phyloP scores from a whole-genome alignment of 2,329 filamentous ascomycete genomes.

The Fusarium foetens region DNA sequence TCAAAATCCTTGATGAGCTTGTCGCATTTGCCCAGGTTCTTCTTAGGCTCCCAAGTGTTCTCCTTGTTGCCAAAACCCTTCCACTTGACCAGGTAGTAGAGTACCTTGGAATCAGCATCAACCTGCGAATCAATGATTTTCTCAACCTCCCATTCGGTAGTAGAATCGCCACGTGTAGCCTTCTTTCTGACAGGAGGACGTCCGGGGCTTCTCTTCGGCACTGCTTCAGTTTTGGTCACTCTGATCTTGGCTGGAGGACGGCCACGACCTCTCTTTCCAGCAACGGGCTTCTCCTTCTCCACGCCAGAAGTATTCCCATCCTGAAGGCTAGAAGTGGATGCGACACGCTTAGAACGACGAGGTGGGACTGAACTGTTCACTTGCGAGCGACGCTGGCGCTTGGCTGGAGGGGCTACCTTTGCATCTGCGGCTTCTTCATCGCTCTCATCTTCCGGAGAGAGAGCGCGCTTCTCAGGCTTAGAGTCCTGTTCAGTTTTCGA shows the following conservation, averaged over 20 bases:
- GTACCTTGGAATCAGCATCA: constrained; percentile 50
- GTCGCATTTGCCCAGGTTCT: constrained; percentile 55
- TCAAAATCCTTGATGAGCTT: constrained; percentile 53
- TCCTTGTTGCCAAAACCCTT: constrained; percentile 55
- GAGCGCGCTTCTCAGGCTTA: neutral
- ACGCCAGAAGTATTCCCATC: neutral
- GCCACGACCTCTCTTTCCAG: constrained; percentile 12
- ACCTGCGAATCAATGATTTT: constrained; percentile 55
- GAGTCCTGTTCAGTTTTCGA: neutral
- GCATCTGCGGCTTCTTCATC: neutral
- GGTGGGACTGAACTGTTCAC: neutral
- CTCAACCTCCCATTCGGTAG: constrained; percentile 60
- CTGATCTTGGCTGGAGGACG: constrained; percentile 26
- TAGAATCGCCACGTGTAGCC: constrained; percentile 18
- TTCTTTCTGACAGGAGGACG: constrained; percentile 20
- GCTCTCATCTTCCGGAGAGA: neutral
- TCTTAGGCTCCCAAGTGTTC: constrained; percentile 65
- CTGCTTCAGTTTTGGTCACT: neutral
- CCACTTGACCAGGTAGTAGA: constrained; percentile 65
- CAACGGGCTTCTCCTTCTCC: neutral
- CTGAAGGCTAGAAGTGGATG: neutral
- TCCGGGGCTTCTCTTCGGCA: neutral
- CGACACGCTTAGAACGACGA: constrained; percentile 31
- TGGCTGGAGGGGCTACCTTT: neutral
- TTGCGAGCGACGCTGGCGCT: constrained; percentile 15